Conservation (phyloP, 179 eudicot genomes). For the Beta macrorhiza region DNA sequence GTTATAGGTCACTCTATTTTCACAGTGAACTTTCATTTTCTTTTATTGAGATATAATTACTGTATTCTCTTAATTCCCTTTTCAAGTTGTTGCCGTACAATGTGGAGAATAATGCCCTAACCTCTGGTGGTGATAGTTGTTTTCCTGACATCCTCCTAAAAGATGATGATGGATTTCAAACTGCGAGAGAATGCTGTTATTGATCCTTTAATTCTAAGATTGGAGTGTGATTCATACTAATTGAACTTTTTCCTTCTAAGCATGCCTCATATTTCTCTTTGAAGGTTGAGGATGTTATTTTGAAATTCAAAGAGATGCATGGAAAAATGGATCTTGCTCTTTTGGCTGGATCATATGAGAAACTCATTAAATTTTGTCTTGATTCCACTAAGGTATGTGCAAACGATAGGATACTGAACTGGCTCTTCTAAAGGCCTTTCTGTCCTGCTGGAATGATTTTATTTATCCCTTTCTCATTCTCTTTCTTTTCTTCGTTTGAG, state of each 20-base stretch:
- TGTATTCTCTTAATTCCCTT: neutral
- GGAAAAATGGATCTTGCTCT: constrained; percentile 58
- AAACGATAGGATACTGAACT: neutral
- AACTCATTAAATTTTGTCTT: constrained; percentile 60
- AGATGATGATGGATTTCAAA: constrained; percentile 1
- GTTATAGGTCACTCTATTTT: neutral
- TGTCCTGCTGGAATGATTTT: neutral
- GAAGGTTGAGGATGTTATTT: constrained; percentile 67
- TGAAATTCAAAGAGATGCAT: constrained; percentile 59
- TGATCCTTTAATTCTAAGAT: neutral
- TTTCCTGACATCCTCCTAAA: neutral
- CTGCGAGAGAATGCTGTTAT: constrained; percentile 7
- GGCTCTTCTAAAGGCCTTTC: neutral
- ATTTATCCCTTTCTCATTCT: constrained; percentile 4
- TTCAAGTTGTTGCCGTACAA: neutral
- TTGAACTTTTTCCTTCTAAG: constrained; percentile 21
- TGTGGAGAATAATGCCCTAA: neutral
- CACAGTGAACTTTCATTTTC: neutral
- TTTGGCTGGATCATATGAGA: constrained; percentile 58
- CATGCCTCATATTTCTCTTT: constrained; percentile 24
- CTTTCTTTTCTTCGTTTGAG: constrained; percentile 7
- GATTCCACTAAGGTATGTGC: constrained; percentile 55
- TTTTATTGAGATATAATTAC: neutral
- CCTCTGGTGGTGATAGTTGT: neutral
- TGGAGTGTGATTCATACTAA: neutral